phyloP scores from a whole-genome alignment of 305 asterid genomes.

The Fraxinus floribunda region DNA sequence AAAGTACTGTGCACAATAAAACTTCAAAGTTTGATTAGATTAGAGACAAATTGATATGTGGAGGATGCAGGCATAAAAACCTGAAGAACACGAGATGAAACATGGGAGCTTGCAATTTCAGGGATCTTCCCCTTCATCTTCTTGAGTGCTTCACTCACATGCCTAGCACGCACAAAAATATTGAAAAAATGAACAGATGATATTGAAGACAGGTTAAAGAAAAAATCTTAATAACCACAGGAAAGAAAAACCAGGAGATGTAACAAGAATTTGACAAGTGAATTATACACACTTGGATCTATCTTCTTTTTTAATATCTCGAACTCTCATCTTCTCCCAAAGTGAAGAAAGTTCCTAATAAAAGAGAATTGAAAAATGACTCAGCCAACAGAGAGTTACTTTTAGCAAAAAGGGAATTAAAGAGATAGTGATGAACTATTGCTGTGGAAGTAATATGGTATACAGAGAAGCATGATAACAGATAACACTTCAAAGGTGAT shows the following conservation, averaged over 20 bases:
- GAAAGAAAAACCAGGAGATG: slow-evolving; percentile 6
- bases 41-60: not conserved
- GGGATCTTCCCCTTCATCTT: slow-evolving; percentile 89
- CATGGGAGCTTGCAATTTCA: slow-evolving; percentile 86
- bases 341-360: slow-evolving; percentile 67
- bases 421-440: not conserved
- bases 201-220: not conserved
- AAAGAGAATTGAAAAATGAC: slow-evolving; percentile 19
- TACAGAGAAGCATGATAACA: not conserved
- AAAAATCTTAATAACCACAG: not conserved
- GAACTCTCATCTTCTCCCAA: slow-evolving; percentile 91
- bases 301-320: slow-evolving; percentile 68
- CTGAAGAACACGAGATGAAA: slow-evolving; percentile 97
- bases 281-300: slow-evolving; percentile 56
- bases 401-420: slow-evolving; percentile 1
- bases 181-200: not conserved
- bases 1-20: slow-evolving; percentile 9
- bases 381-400: slow-evolving; percentile 22
- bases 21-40: slow-evolving; percentile 14
- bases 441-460: not conserved
- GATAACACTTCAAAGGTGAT: not conserved
- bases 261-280: slow-evolving; percentile 14
- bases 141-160: slow-evolving; percentile 69
- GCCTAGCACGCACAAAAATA: slow-evolving; percentile 38
- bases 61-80: slow-evolving; percentile 35